Base-by-base conservation (phyloP, 1,284 basidiomycete genomes). In the Ustilago nuda region DNA sequence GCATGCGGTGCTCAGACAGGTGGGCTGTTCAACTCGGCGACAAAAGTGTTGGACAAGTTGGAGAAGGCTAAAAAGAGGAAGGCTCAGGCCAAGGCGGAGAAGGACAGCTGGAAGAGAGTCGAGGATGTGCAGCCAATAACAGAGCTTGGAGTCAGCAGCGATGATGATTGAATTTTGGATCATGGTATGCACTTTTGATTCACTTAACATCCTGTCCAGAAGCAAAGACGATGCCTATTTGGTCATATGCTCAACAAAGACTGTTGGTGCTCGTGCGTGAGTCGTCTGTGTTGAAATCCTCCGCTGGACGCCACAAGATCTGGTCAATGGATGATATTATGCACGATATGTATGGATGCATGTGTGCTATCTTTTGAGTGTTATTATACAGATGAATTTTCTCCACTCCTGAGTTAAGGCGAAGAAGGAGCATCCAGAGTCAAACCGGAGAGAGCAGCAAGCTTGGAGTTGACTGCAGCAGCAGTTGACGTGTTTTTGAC, bases 1-100 rank as follows among this genome's bases (percentile, higher is more conserved):
- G 97, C 95, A 3, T 99, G 96, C 85, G 93, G 94, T 57, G 90
- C 93, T 13, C 91, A 94, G 3, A 99, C 96, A 0, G 92, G 91
- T 15, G 96, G 96, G 3, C 94, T 99, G 79, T 99, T 96, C 88
- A 96, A 96, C 85, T 90, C 92, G 52, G 93, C 93, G 30, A 92
- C 92, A 73, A 93, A 93, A 86, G 88, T 94, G 55, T 89, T 95
- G 56, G 90, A 91, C 72, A 93, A 92, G 87, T 87, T 93, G 80
- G 71, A 72, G 58, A 57, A 41, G 60, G 59, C 63, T 11, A 78
- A 71, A 45, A 35, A 54, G 60, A 39, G 23, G 5, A 79, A 72
- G 41, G 60, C 61, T 2, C 62, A 80, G 35, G 64, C 54, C n/a
- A 66, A 66, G 46, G 23, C 50, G 15, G 66, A 83, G 61, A 56